Evolutionary conservation across 1,284 basidiomycete genomes (phyloP), one percentile per base, ranked within the genome.

Genomic region (Trichosporon coremiiforme): DNA sequence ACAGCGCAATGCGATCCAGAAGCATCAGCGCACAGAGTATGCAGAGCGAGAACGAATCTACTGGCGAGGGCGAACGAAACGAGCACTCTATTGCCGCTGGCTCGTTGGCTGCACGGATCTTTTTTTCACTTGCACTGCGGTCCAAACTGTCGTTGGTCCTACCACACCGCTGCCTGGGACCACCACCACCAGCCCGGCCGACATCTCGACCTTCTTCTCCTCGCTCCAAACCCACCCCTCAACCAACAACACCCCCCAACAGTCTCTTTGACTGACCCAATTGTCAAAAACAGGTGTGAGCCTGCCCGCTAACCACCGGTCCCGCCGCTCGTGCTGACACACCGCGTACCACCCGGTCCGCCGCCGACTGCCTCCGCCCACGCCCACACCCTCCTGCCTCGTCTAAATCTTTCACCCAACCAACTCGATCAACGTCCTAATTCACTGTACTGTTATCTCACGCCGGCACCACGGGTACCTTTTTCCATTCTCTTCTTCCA

Each of bases 271-370:
- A 60, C 57, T 60, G 57, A 60, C 57, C 57, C 57, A 31, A 4
- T n/a, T 60, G 57, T 60, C 57, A 60, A 60, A 60, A 60, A 60
- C 57, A 60, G 57, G 57, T 60, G 57, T 60, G 31, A 31, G 57
- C 31, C 15, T 31, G 29, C 57, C 57, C 29, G 22, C 55, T 57
- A 7, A 22, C 55, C 25, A 22, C 4, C 29, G 22, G 55, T 15
- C 29, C 31, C 57, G 29, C 29, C 31, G 31, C 57, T 33, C 31
- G 57, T 45, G 65, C 68, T 70, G 68, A 70, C 66, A 53, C 36
- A 70, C 33, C 50, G 13, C 57, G 57, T 60, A 15, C 57, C 55
- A 17, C 55, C 55, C 29, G 20, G 47, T 20, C 29, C 55, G 55
- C 55, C 55, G 22, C 29, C 25, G 55, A 57, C 55, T 45, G 2